phyloP scores from a whole-genome alignment of 495 filamentous ascomycete species.

The Thozetella sp. region DNA sequence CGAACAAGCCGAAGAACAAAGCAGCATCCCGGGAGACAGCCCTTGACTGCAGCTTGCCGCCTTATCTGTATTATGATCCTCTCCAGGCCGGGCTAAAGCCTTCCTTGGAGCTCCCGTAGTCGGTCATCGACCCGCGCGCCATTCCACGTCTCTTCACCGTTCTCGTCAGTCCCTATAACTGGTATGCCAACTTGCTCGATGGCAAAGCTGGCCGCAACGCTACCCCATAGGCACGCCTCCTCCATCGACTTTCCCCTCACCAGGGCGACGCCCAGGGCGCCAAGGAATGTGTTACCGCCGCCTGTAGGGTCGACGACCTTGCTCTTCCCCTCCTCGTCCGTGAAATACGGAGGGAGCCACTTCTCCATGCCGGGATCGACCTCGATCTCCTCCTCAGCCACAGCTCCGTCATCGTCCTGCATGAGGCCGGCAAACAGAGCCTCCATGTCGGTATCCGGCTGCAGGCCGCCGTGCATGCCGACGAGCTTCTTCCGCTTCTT shows the following conservation, averaged over 20 bases:
- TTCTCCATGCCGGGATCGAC: conserved; percentile 54
- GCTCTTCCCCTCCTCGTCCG: conserved; percentile 48
- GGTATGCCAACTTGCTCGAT: conserved; percentile 95
- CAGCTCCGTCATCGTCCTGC: conserved; percentile 47
- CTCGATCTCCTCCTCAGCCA: conserved; percentile 61
- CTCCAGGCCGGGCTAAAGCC: conserved; percentile 11
- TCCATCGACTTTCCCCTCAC: conserved; percentile 63
- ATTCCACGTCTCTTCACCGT: conserved; percentile 79
- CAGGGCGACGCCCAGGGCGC: conserved; percentile 77
- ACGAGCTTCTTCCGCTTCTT: conserved; percentile 36
- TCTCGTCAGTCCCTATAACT: conserved; percentile 45
- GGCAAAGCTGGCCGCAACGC: conserved; percentile 87
- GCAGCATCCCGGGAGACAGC: too few relatives aligned
- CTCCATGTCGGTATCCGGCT: conserved; percentile 53
- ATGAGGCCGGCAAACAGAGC: conserved; percentile 51
- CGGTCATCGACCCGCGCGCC: conserved; percentile 55
- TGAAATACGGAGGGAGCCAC: conserved; percentile 60
- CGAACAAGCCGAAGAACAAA: too few relatives aligned
- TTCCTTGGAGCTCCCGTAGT: conserved; percentile 49
- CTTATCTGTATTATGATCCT: conserved; percentile 3
- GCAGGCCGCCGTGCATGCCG: conserved; percentile 42
- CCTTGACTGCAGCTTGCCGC: not conserved
- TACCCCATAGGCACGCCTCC: conserved; percentile 75
- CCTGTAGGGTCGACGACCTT: conserved; percentile 90
- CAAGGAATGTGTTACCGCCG: conserved; percentile 93